Conservation (phyloP, 495 filamentous ascomycete genomes). For the Penicillium coffeae region DNA sequence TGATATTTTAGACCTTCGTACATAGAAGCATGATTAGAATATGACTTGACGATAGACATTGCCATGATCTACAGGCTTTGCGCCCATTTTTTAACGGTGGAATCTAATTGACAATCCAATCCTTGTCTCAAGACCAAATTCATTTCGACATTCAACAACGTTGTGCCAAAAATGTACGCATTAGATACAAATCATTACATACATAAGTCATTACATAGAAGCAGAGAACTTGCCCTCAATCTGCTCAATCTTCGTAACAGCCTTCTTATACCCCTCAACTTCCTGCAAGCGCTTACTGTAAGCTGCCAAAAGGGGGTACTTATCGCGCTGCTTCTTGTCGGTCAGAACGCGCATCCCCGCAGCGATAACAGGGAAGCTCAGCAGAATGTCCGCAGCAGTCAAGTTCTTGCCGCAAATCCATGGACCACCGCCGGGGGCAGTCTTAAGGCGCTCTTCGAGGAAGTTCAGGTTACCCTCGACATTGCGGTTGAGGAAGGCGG, state of each 20-base stretch:
- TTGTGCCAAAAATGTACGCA: too few relatives aligned
- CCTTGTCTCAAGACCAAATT: too few relatives aligned
- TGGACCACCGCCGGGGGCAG: constrained; percentile 56
- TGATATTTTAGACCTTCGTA: too few relatives aligned
- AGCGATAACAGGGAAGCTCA: constrained; percentile 68
- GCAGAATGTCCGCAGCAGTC: constrained; percentile 75
- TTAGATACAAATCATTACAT: too few relatives aligned
- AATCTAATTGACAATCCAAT: too few relatives aligned
- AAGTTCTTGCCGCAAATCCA: constrained; percentile 71
- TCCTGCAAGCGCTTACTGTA: constrained; percentile 62
- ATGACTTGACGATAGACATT: too few relatives aligned
- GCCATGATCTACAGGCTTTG: too few relatives aligned
- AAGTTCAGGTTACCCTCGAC: constrained; percentile 64
- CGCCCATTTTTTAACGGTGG: too few relatives aligned
- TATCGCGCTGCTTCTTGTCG: constrained; percentile 46
- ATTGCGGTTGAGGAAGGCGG: constrained; percentile 58
- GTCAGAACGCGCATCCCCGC: constrained; percentile 42
- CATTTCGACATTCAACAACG: too few relatives aligned
- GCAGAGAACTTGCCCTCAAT: constrained; percentile 54
- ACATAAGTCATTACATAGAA: constrained; percentile 28
- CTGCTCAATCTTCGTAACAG: constrained; percentile 57
- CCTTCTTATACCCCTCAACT: constrained; percentile 58
- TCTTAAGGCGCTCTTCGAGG: constrained; percentile 65
- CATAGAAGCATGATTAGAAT: too few relatives aligned
- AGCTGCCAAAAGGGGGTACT: constrained; percentile 56